Evolutionary conservation across 176 grass and related monocot species (phyloP), one percentile per base, ranked within the genome.

Genomic region (Pontederia crassipes): DNA sequence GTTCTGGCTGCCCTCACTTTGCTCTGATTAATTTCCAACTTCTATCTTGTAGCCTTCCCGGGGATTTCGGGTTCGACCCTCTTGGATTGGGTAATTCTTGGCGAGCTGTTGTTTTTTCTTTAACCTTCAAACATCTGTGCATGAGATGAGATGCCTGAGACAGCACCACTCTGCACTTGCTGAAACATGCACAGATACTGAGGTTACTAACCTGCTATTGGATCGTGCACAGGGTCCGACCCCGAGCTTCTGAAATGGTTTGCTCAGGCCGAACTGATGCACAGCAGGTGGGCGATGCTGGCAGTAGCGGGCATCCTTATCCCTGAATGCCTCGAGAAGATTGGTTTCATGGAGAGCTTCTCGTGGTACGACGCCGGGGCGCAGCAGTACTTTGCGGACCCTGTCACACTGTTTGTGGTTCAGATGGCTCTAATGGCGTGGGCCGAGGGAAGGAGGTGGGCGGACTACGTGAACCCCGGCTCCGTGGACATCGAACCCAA

Each of bases 391-490:
- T 94, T 94, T 61, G 52, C 89, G 0, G 89, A 94, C 68, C 77
- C 89, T 0, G 66, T 71, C 58, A 94, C 84, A 65, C 84, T 94
- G 57, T 94, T 94, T 63, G 48, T 82, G 2, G 20, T 67, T 1
- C 89, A 96, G 80, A 90, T 96, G 91, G 61, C 71, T 65, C 83
- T 96, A 9, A 96, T 96, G 91, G 91, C 83, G 13, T 96, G 91
- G 91, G 91, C 52, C 0, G 91, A 96, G 80, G 81, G 91, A 48
- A 83, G 91, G 50, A 79, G 91, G 73, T 96, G 91, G 91, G 87
- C 84, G 0, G 91, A 90, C 72, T 59, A 53, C 65, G 18, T 90
- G 28, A 74, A 75, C 55, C 86, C 91, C 1, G 91, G 91, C 8
- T 87, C 75, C 32, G 86, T 96, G 12, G 81, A 75, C 58, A 77